Evolutionary conservation across 306 rosid species (phyloP).

Genomic region (Malus sylvestris): DNA sequence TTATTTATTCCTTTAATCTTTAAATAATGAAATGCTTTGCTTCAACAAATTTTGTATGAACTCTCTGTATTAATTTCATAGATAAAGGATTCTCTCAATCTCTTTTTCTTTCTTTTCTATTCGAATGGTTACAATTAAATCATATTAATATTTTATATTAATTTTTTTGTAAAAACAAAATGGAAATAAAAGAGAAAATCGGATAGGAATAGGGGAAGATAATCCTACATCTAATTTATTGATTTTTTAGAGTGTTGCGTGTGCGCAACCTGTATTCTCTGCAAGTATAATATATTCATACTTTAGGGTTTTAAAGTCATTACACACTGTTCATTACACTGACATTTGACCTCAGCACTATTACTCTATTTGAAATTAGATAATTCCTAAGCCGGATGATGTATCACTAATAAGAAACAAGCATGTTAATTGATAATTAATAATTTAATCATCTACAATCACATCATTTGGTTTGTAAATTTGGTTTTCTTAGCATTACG

Average conservation of each 20-base stretch:
- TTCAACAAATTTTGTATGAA: background rate
- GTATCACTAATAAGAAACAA: fast-evolving
- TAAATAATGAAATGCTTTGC: background rate
- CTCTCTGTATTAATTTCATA: too few species aligned
- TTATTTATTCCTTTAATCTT: constrained; percentile 8
- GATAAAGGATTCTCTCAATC: too few species aligned
- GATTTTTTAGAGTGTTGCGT: background rate
- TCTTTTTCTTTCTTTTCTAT: fast-evolving
- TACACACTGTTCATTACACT: background rate
- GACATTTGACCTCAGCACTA: too few species aligned
- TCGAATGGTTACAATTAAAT: too few species aligned
- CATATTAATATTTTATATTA: too few species aligned
- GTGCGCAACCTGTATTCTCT: background rate
- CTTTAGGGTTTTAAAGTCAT: background rate
- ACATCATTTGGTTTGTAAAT: fast-evolving
- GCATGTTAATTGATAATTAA: too few species aligned
- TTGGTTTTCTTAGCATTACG: too few species aligned
- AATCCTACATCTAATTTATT: too few species aligned
- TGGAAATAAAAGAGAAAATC: fast-evolving
- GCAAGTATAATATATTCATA: background rate
- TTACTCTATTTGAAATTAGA: too few species aligned
- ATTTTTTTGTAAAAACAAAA: too few species aligned
- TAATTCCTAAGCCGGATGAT: fast-evolving
- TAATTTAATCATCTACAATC: fast-evolving
- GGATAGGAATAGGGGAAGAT: too few species aligned